Conservation (phyloP, 768 basidiomycete genomes). For the Agrocybe praecox region DNA sequence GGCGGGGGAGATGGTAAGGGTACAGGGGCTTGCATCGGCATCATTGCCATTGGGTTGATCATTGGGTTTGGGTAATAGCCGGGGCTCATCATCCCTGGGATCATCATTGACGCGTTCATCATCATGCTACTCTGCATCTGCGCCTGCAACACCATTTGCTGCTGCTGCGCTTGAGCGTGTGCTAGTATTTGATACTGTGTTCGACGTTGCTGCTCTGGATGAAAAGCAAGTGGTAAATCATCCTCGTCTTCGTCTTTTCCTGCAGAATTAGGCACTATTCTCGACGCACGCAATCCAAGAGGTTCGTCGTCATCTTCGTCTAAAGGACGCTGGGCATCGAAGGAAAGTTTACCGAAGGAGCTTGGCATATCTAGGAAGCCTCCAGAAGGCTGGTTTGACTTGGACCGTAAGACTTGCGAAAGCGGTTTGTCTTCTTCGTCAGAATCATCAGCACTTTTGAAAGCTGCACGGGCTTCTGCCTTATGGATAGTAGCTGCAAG, state of each 20-base stretch:
- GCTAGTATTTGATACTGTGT: slow-evolving; percentile 65
- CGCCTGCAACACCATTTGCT: slow-evolving; percentile 74
- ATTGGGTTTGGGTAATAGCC: slow-evolving; percentile 66
- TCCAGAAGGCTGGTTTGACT: slow-evolving; percentile 38
- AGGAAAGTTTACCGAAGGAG: slow-evolving; percentile 25
- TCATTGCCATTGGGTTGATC: slow-evolving; percentile 45
- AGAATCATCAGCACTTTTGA: slow-evolving; percentile 42
- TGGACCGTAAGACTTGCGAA: slow-evolving; percentile 50
- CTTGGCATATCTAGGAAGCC: slow-evolving; percentile 35
- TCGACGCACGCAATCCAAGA: slow-evolving; percentile 69
- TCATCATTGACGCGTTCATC: slow-evolving; percentile 71
- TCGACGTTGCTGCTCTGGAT: slow-evolving; percentile 79
- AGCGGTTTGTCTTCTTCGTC: slow-evolving; percentile 81
- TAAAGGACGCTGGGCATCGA: slow-evolving; percentile 4
- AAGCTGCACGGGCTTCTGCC: slow-evolving; percentile 47
- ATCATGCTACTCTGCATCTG: slow-evolving; percentile 79
- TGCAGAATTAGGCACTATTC: slow-evolving; percentile 27
- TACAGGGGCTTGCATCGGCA: slow-evolving; percentile 46
- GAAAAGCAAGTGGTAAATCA: slow-evolving; percentile 69
- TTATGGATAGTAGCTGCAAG: slow-evolving; percentile 65
- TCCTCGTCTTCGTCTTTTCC: slow-evolving; percentile 50
- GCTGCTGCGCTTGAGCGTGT: slow-evolving; percentile 57
- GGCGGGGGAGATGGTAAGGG: slow-evolving; percentile 65
- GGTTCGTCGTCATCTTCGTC: slow-evolving; percentile 75
- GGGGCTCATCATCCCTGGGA: slow-evolving; percentile 66